phyloP scores from a whole-genome alignment of 176 grass and related monocot species.

The Triticum monococcum region DNA sequence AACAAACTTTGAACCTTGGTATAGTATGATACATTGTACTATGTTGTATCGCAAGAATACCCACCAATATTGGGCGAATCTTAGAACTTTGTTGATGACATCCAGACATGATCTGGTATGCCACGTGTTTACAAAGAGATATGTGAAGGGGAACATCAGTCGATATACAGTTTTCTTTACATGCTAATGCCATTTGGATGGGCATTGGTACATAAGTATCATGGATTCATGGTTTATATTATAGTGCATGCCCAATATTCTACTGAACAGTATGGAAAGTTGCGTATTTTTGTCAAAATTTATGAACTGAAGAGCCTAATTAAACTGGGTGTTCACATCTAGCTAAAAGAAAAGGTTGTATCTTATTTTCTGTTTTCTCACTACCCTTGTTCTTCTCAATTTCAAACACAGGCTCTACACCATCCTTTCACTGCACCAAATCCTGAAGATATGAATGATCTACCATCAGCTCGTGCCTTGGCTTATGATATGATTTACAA shows the following conservation, averaged over 20 bases:
- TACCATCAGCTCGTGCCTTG: slow-evolving; percentile 78
- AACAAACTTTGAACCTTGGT: not conserved
- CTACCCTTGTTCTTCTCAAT: slow-evolving; percentile 6
- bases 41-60: not conserved
- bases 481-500: slow-evolving; percentile 99
- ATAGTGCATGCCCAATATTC: not conserved
- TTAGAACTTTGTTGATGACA: not conserved
- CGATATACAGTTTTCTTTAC: not conserved
- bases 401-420: slow-evolving; percentile 66
- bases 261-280: not conserved
- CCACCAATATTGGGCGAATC: not conserved
- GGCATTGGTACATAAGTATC: not conserved
- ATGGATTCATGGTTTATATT: slow-evolving; percentile 2
- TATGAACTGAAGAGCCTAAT: not conserved
- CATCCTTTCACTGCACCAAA: slow-evolving; percentile 99
- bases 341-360: not conserved
- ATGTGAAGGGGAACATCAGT: not conserved
- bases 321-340: not conserved
- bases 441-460: slow-evolving; percentile 88
- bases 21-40: not conserved
- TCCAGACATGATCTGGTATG: not conserved
- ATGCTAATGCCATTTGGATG: not conserved
- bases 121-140: not conserved
- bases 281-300: not conserved
- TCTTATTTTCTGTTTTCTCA: slow-evolving; percentile 7